These are phyloP conservation scores for Cadophora sp. DNA, from an alignment of 2,329 filamentous ascomycete species.

Conservation along the genomic window DNA sequence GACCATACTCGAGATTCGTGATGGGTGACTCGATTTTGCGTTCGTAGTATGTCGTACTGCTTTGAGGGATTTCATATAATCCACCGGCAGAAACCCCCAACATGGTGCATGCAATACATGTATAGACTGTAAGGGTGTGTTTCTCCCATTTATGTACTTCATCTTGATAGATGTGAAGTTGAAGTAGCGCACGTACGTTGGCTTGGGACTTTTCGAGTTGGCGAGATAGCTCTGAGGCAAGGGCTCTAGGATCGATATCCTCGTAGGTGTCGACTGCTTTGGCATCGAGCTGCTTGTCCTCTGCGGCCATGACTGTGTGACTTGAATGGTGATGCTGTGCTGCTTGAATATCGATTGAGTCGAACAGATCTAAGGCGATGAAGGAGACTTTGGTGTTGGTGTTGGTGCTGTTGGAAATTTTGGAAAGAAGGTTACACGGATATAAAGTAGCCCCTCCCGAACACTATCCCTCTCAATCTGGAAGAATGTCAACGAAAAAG, in stretches of 20 bases:
- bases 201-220: not conserved
- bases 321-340: not conserved
- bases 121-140: not conserved
- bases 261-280: not conserved
- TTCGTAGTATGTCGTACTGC: not conserved
- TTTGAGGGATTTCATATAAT: not conserved
- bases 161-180: not conserved
- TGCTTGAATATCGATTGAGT: not conserved
- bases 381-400: not conserved
- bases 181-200: not conserved
- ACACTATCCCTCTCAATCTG: not conserved
- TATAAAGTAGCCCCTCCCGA: not conserved
- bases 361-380: not conserved
- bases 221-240: not conserved
- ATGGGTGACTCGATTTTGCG: not conserved
- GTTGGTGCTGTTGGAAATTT: not conserved
- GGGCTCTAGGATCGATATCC: not conserved
- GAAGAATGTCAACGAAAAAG: not conserved
- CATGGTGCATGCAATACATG: not conserved
- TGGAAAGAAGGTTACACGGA: not conserved
- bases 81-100: not conserved
- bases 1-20: not conserved
- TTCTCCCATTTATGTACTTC: not conserved
- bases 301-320: not conserved
- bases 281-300: not conserved